phyloP scores from a whole-genome alignment of 768 basidiomycete species.

The Lactarius psammicola region DNA sequence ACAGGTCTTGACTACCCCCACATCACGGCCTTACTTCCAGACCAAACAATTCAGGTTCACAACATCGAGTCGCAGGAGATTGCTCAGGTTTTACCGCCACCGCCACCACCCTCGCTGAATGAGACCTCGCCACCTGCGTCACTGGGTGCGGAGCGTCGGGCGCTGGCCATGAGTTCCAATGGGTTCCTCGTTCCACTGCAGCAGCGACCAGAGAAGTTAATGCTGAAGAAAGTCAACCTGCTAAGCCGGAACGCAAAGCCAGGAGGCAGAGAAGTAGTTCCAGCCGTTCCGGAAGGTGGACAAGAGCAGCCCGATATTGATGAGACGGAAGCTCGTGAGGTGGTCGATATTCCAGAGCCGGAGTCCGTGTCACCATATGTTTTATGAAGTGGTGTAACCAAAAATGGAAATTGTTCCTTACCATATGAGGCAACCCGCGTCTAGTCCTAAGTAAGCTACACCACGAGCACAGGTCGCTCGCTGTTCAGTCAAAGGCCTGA shows the following conservation, averaged over 20 bases:
- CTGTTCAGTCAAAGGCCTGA: neutral
- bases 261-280: constrained; percentile 19
- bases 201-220: constrained; percentile 43
- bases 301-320: neutral
- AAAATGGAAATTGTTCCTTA: neutral
- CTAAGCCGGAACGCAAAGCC: constrained; percentile 26
- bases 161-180: constrained; percentile 35
- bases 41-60: constrained; percentile 80
- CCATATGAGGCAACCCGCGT: neutral
- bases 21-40: constrained; percentile 71
- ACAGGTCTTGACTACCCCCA: constrained; percentile 81
- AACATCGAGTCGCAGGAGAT: constrained; percentile 70
- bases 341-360: neutral
- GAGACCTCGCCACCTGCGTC: constrained; percentile 32
- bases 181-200: constrained; percentile 46
- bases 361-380: constrained; percentile 2
- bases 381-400: neutral
- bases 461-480: neutral
- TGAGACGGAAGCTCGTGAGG: neutral
- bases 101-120: constrained; percentile 27
- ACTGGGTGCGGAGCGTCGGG: constrained; percentile 34
- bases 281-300: neutral
- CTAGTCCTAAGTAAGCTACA: neutral
- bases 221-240: constrained; percentile 24
- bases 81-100: constrained; percentile 64